These are phyloP conservation scores for Pichia membranifaciens DNA, from an alignment of 805 yeast species.

Conservation along the genomic window DNA sequence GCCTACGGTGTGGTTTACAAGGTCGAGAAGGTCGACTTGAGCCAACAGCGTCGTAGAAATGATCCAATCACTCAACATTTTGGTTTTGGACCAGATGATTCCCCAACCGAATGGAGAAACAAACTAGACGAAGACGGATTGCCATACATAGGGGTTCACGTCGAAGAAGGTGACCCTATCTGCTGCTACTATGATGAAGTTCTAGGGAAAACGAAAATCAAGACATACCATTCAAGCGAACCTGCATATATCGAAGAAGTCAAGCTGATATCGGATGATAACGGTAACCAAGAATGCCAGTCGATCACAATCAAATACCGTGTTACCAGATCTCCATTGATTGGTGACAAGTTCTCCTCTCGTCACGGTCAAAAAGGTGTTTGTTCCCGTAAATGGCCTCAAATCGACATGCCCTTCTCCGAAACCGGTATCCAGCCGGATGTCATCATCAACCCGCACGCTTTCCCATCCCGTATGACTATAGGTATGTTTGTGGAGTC, in stretches of 20 bases:
- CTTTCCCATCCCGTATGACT: constrained; percentile 99
- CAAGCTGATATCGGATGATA: constrained; percentile 82
- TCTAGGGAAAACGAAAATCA: constrained; percentile 81
- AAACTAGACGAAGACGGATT: constrained; percentile 89
- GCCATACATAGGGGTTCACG: constrained; percentile 80
- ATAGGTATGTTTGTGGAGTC: constrained; percentile 99
- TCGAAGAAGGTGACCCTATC: constrained; percentile 94
- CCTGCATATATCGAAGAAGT: constrained; percentile 96
- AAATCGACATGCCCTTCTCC: constrained; percentile 92
- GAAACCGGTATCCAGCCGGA: constrained; percentile 97
- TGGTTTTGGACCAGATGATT: constrained; percentile 88
- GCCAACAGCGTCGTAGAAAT: constrained; percentile 74
- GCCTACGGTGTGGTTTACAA: constrained; percentile 96
- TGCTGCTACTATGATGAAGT: constrained; percentile 90
- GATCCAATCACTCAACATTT: constrained; percentile 93
- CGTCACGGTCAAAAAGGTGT: constrained; percentile 99
- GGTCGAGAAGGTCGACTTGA: constrained; percentile 84
- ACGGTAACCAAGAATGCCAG: constrained; percentile 73
- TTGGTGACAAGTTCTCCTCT: constrained; percentile 96
- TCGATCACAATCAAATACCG: constrained; percentile 81
- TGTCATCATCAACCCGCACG: constrained; percentile 96
- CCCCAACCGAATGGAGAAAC: constrained; percentile 89
- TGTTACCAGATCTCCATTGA: constrained; percentile 84
- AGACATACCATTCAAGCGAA: constrained; percentile 89
- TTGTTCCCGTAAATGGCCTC: constrained; percentile 97